Evolutionary conservation across 495 filamentous ascomycete genomes (phyloP), one percentile per base, ranked within the genome.

Genomic region (Aspergillus taichungensis): DNA sequence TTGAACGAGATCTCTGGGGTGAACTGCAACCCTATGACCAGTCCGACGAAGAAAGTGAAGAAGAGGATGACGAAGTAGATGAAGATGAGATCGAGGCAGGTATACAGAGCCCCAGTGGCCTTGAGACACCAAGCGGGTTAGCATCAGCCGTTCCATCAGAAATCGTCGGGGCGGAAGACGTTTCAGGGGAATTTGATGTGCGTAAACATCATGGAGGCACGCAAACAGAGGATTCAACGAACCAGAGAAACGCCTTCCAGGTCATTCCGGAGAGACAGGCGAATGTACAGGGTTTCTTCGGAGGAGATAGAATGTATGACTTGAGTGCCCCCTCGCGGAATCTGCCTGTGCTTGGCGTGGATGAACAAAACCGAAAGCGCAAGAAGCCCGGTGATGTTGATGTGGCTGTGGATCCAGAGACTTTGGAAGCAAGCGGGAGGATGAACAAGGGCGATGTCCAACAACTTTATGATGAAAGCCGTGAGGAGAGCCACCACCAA

Each of bases 341-440:
- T 50, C 60, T 83, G 14, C 82, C 84, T 13, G 76, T 92, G 8
- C 76, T 97, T 3, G 92, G 89, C 8, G 79, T 79, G 46, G 86
- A 91, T 6, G 88, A 94, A 45, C 79, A 85, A 34, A 80, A 63
- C 30, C 74, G 83, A 45, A 90, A 97, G 75, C 74, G 94, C 43
- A 96, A 92, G 73, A 90, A 95, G 76, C 90, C 85, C 0, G 92
- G 89, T 11, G 92, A 98, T 65, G 78, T 98, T 24, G 92, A 98
- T 47, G 83, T 97, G 14, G 84, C 87, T 14, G 77, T 98, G 39
- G 87, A 98, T 58, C 77, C 86, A 13, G 87, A 94, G 53, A 71
- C 79, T 14, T 61, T 98, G 46, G 77, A 75, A 42, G 64, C 71
- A 4, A 74, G 80, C 47, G 88, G 87, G 48, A 83, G 85, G 12